A percentile compares a stretch with the other conserved stretches of the same genome.
These are phyloP conservation scores for Mycotypha africana DNA, from an alignment of 371 early-diverging fungal genomes.

Conservation along the genomic window DNA sequence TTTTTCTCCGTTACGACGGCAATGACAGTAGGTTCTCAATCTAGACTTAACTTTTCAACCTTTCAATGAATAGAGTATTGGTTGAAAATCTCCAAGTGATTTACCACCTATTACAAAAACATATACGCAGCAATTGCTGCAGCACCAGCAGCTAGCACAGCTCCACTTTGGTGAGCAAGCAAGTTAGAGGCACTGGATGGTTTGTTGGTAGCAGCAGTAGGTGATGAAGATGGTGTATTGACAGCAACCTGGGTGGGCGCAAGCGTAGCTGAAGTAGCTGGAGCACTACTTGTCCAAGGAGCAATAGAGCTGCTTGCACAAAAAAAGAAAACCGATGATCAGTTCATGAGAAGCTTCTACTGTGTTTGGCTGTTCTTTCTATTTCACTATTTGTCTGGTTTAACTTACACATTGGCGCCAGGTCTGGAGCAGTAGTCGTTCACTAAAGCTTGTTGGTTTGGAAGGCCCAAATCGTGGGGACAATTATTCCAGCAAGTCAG, in stretches of 20 bases:
- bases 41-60: too few relatives aligned
- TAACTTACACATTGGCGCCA: slow-evolving; percentile 28
- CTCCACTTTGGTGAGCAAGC: slow-evolving; percentile 8
- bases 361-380: too few relatives aligned
- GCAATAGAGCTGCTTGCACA: slow-evolving; percentile 13
- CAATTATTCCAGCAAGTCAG: slow-evolving; percentile 22
- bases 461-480: slow-evolving; percentile 14
- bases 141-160: slow-evolving; percentile 9
- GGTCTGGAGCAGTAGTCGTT: slow-evolving; percentile 17
- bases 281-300: slow-evolving; percentile 17
- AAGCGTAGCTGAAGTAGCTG: slow-evolving; percentile 12
- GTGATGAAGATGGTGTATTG: slow-evolving; percentile 3
- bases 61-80: too few relatives aligned
- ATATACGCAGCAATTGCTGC: slow-evolving; percentile 15
- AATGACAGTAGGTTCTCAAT: too few relatives aligned
- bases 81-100: too few relatives aligned
- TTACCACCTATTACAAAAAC: too few relatives aligned
- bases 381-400: background rate
- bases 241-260: slow-evolving; percentile 3
- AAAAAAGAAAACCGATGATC: too few relatives aligned
- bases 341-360: too few relatives aligned
- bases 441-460: slow-evolving; percentile 12
- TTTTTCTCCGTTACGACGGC: too few relatives aligned
- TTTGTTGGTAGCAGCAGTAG: slow-evolving; percentile 5
- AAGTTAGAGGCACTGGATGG: slow-evolving; percentile 17